Base-by-base conservation (phyloP, 148 eudicot species). In the Nepenthes gracilis region DNA sequence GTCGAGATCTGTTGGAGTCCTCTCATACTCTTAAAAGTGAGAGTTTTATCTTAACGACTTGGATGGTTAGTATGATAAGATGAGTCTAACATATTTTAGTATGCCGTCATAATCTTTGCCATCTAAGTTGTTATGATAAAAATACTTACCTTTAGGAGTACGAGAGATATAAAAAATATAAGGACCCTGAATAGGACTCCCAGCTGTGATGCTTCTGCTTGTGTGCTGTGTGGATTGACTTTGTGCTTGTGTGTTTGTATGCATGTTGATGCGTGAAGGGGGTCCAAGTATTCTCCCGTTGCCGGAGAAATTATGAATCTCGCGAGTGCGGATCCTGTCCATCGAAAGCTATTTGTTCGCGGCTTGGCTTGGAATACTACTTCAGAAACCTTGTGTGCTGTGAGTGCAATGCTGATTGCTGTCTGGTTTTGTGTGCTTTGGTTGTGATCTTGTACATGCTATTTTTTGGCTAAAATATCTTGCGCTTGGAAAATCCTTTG, bases 271-370 rank as follows among this genome's bases (percentile, higher is more conserved):
- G 77, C 80, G 47, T 79, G 81, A 75, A 81, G 90, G 54, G 86
- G 86, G 59, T 81, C 75, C 74, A 78, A 85, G 71, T 79, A 79
- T 77, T 74, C 86, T 81, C 71, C 75, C 61, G 79, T 85, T 77
- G 90, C 84, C 55, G 86, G 77, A 81, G 86, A 81, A 77, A 85
- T 85, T 66, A 70, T 62, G 78, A 71, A 79, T 79, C 49, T 80
- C 74, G 91, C 87, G 51, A 80, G 83, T 78, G 72, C 85, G 54
- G 91, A 85, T 74, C 87, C 87, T 62, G 91, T 73, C 67, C 85
- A 82, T 67, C 78, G 87, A 80, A 85, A 82, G 91, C 91, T 85
- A 65, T 85, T 82, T 75, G 87, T 85, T 69, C 86, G 90, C 75
- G 90, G 90, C 68, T 85, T 85, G 83, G 84, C 82, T 64, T 85